A percentile compares a stretch with the other conserved stretches of the same genome.
Evolutionary conservation across 306 rosid genomes (phyloP).

Genomic region (Vicia faba): DNA sequence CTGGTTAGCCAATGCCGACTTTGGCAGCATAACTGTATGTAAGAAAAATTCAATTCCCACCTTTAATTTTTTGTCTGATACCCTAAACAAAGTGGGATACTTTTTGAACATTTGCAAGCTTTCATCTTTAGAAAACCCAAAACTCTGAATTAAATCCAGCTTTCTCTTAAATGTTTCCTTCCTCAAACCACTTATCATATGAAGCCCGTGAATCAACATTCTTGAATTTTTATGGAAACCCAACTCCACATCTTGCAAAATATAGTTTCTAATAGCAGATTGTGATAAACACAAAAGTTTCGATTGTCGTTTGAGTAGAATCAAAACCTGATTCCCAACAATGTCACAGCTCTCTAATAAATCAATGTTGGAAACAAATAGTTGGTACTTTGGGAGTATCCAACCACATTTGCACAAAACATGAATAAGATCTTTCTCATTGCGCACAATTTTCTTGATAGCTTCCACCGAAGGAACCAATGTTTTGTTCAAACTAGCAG

Average conservation of each 20-base stretch:
- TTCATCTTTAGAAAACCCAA: constrained; percentile 56
- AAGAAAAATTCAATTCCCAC: constrained; percentile 52
- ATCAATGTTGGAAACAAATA: constrained; percentile 36
- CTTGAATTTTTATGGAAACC: constrained; percentile 48
- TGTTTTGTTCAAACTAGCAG: constrained; percentile 47
- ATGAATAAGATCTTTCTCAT: constrained; percentile 34
- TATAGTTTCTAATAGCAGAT: constrained; percentile 40
- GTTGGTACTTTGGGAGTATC: constrained; percentile 30
- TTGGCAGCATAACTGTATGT: constrained; percentile 44
- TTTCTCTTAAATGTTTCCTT: constrained; percentile 42
- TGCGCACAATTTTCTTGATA: constrained; percentile 40
- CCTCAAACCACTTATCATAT: constrained; percentile 44
- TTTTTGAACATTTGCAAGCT: constrained; percentile 50
- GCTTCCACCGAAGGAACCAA: constrained; percentile 53
- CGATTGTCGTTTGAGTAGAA: constrained; percentile 46
- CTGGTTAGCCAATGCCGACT: constrained; percentile 34
- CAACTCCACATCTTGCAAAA: constrained; percentile 44
- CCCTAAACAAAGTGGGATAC: constrained; percentile 46
- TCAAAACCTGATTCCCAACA: constrained; percentile 52
- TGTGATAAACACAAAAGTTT: constrained; percentile 34
- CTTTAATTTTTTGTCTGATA: constrained; percentile 52
- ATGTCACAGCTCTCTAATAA: constrained; percentile 56
- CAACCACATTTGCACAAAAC: constrained; percentile 35
- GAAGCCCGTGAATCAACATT: constrained; percentile 54
- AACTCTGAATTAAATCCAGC: constrained; percentile 42